phyloP scores from a whole-genome alignment of 768 basidiomycete genomes.

The Kwoniella mangroviensis region DNA sequence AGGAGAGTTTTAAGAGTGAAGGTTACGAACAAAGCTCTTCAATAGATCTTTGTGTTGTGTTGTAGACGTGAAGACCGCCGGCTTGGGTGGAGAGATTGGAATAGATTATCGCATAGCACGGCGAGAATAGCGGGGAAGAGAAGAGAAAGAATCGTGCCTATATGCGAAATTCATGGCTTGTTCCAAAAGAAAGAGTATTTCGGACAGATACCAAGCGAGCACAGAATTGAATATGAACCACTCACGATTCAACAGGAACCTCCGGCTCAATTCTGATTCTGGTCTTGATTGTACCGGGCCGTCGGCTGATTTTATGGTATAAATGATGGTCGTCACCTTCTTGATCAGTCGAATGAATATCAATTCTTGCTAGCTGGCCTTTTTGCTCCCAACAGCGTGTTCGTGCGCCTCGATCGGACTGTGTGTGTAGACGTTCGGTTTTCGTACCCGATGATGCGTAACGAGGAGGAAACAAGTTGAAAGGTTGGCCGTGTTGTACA shows the following conservation, averaged over 20 bases:
- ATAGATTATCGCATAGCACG: background rate
- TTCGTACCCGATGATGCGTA: background rate
- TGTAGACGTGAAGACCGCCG: background rate
- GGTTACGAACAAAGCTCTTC: background rate
- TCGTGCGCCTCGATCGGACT: background rate
- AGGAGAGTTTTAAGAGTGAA: background rate
- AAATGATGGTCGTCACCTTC: background rate
- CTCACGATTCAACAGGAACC: background rate
- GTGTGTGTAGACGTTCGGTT: background rate
- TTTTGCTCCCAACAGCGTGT: background rate
- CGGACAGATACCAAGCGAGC: too few species aligned
- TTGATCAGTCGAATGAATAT: background rate
- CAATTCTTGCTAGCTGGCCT: too few species aligned
- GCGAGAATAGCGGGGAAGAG: background rate
- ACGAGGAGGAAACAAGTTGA: background rate
- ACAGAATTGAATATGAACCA: background rate
- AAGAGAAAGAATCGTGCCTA: too few species aligned
- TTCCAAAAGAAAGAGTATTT: too few species aligned
- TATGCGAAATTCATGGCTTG: too few species aligned
- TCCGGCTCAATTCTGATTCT: background rate
- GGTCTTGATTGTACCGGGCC: background rate
- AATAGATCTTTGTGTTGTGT: background rate
- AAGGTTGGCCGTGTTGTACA: background rate
- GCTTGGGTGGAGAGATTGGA: background rate
- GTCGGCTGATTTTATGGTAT: background rate